These are phyloP conservation scores for Hirsutella thompsonii DNA, from an alignment of 2,329 filamentous ascomycete species.

Conservation along the genomic window DNA sequence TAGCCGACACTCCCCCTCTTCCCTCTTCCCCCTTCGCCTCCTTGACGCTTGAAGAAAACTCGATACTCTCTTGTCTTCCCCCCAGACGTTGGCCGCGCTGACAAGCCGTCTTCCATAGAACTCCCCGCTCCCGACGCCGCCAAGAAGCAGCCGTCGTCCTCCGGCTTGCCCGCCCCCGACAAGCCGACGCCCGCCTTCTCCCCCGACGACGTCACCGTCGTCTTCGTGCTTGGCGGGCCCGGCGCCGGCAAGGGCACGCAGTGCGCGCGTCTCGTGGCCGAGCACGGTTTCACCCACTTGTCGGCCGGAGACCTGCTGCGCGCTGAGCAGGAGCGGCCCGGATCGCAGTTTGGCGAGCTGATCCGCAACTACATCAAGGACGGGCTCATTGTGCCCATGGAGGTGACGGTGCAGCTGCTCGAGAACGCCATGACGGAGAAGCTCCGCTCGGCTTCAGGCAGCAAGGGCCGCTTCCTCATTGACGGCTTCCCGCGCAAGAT, in stretches of 20 bases:
- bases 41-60: background rate
- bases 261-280: slow-evolving; percentile 72
- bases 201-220: slow-evolving; percentile 66
- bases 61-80: too few relatives aligned
- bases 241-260: slow-evolving; percentile 96
- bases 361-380: slow-evolving; percentile 92
- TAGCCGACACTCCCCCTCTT: slow-evolving; percentile 8
- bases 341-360: slow-evolving; percentile 80
- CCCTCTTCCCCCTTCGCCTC: background rate
- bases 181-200: slow-evolving; percentile 59
- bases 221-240: slow-evolving; percentile 93
- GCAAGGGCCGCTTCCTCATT: slow-evolving; percentile 60
- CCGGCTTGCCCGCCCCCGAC: slow-evolving; percentile 32
- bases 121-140: slow-evolving; percentile 21
- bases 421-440: slow-evolving; percentile 81
- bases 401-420: slow-evolving; percentile 85
- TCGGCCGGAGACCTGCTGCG: slow-evolving; percentile 88
- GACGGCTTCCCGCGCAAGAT: slow-evolving; percentile 91
- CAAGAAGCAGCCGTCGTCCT: slow-evolving; percentile 17
- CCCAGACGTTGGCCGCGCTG: background rate
- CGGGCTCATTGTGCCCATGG: slow-evolving; percentile 96
- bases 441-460: slow-evolving; percentile 32
- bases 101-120: slow-evolving; percentile 13
- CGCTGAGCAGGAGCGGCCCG: slow-evolving; percentile 79
- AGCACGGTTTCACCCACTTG: slow-evolving; percentile 87